phyloP scores from a whole-genome alignment of 108 stramenopile genomes.

The Fistulifera solaris region DNA sequence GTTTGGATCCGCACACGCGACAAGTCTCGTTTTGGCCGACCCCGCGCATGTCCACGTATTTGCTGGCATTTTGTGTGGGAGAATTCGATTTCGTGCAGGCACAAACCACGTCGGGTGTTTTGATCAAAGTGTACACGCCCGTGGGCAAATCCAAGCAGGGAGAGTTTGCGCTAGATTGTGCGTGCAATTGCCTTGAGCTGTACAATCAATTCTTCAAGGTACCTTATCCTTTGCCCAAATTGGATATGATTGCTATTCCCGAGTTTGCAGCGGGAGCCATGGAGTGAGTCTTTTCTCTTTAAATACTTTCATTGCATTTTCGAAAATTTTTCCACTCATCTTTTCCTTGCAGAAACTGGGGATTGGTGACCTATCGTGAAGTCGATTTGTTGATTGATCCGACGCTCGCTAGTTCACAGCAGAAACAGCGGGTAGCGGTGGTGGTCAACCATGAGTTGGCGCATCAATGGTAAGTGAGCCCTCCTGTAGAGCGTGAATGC shows the following conservation, averaged over 20 bases:
- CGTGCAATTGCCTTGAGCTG: conserved; percentile 61
- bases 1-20: conserved; percentile 32
- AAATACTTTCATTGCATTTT: conserved; percentile 45
- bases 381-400: conserved; percentile 90
- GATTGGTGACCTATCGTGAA: conserved; percentile 54
- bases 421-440: conserved; percentile 86
- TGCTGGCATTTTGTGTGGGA: conserved; percentile 87
- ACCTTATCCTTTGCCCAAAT: conserved; percentile 91
- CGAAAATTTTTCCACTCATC: not conserved
- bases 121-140: conserved; percentile 88
- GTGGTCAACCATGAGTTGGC: conserved; percentile 98
- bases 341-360: conserved; percentile 10
- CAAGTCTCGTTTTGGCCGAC: conserved; percentile 60
- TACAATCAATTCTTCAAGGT: conserved; percentile 85
- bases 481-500: too few species aligned
- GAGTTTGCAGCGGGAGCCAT: conserved; percentile 93
- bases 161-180: conserved; percentile 81
- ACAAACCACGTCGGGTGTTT: conserved; percentile 62
- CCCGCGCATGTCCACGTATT: conserved; percentile 93
- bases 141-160: conserved; percentile 80
- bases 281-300: conserved; percentile 65
- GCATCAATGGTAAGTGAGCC: conserved; percentile 85
- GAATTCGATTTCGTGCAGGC: conserved; percentile 84
- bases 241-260: conserved; percentile 93
- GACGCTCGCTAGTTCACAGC: conserved; percentile 50